A percentile compares a stretch with the other conserved stretches of the same genome.
Conservation (phyloP, 1,139 yeast genomes). For the Kodamaea plutei region DNA sequence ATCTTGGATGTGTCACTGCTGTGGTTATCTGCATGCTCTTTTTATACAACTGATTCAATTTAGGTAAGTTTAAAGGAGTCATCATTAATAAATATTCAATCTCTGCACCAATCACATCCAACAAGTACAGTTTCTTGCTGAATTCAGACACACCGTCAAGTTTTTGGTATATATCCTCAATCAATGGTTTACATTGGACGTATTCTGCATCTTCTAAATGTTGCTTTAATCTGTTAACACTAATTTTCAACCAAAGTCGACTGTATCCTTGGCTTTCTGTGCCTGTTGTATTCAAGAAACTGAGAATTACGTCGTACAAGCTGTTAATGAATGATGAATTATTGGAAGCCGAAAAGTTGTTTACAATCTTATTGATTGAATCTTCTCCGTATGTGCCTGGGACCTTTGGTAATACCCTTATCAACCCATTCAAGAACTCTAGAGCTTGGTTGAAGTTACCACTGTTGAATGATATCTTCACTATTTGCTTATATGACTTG, state of each 20-base stretch:
- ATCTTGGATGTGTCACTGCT: constrained; percentile 72
- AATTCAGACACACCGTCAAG: constrained; percentile 40
- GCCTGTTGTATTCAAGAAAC: constrained; percentile 14
- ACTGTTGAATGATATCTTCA: constrained; percentile 48
- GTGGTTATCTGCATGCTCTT: constrained; percentile 47
- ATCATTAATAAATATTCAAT: constrained; percentile 46
- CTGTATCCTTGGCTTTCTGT: constrained; percentile 30
- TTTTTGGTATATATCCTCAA: constrained; percentile 37
- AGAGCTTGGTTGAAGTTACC: constrained; percentile 34
- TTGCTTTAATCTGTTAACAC: constrained; percentile 48
- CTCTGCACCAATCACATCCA: constrained; percentile 66
- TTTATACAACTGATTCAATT: constrained; percentile 46
- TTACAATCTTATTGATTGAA: constrained; percentile 53
- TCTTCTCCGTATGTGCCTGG: constrained; percentile 55
- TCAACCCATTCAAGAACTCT: constrained; percentile 21
- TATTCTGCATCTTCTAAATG: constrained; percentile 38
- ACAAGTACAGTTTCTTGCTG: constrained; percentile 41
- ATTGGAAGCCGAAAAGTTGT: constrained; percentile 35
- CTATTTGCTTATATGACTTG: constrained; percentile 61
- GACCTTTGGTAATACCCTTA: constrained; percentile 24
- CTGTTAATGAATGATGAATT: constrained; percentile 23
- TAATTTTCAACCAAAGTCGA: constrained; percentile 54
- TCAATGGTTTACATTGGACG: constrained; percentile 34
- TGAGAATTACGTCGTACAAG: constrained; percentile 28
- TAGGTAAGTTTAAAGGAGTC: constrained; percentile 27